Base-by-base conservation (phyloP, 805 yeast genomes). In the Ogataea haglerorum region DNA sequence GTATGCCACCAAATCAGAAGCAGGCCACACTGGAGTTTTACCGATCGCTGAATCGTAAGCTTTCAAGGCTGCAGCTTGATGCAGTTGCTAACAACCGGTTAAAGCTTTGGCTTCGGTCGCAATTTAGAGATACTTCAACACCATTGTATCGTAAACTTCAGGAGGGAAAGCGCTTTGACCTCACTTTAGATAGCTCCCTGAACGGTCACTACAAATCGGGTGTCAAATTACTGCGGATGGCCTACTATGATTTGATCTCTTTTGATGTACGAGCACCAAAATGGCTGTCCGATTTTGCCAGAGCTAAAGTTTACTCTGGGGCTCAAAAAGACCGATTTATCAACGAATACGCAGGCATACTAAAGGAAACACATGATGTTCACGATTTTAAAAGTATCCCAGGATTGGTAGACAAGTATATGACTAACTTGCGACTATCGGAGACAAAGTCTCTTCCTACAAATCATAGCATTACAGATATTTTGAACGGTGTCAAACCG, bases 241-340 rank as follows among this genome's bases (percentile, higher is more conserved):
- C 47, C 3, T 50, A 40, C 28, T 22, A 38, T 9, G 12, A 35
- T 8, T 23, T 36, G 4, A 33, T 38, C 12, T 43, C 52, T 7
- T 12, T 30, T 3, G 10, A 19, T 2, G 23, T 34, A n/a, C 31
- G 55, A 12, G 24, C 30, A 12, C 55, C 55, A n/a, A 5, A 9
- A 1, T 51, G 55, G 55, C 34, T 51, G 5, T 17, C 18, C 13
- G 39, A 47, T 3, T 51, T 51, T 34, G 31, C 46, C 9, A 15
- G 17, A 4, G 12, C 18, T 13, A 38, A 44, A 15, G 15, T 15
- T 5, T 23, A 29, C 14, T 40, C 41, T 13, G 42, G 40, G 19
- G n/a, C 13, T 10, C 30, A 42, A 10, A 47, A 50, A 22, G 38
- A 28, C 10, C 10, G 13, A 4, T 44, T 50, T n/a, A 8, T 40